Conservation (phyloP, 345 rosid genomes). For the Anastatica hierochuntica region DNA sequence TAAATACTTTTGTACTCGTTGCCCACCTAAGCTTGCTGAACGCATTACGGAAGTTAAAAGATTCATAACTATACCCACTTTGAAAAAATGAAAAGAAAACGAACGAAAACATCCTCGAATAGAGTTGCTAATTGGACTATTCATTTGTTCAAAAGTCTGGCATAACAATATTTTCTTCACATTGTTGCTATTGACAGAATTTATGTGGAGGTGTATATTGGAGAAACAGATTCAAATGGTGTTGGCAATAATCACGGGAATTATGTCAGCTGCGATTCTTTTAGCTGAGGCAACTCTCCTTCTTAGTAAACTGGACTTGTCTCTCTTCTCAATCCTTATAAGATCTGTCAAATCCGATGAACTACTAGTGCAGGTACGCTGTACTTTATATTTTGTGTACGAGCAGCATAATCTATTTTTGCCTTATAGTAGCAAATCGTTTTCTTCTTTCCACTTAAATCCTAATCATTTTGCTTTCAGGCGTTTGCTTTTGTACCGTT, state of each 20-base stretch:
- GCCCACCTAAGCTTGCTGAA: too few relatives aligned
- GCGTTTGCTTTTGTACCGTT: constrained; percentile 85
- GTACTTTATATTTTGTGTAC: neutral
- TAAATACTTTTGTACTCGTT: neutral
- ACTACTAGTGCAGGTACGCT: constrained; percentile 61
- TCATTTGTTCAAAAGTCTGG: too few relatives aligned
- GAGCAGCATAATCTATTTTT: neutral
- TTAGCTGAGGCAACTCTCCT: constrained; percentile 95
- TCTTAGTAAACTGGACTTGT: constrained; percentile 64
- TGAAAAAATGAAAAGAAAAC: too few relatives aligned
- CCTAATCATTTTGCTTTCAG: constrained; percentile 31
- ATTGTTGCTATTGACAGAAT: constrained; percentile 45
- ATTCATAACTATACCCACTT: neutral
- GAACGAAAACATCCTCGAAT: neutral
- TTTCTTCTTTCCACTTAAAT: too few relatives aligned
- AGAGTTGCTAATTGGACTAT: too few relatives aligned
- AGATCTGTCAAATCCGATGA: constrained; percentile 66
- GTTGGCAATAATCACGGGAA: constrained; percentile 59
- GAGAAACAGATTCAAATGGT: constrained; percentile 54
- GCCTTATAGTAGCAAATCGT: too few relatives aligned
- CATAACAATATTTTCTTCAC: constrained; percentile 1
- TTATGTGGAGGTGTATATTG: constrained; percentile 79
- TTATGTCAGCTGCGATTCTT: constrained; percentile 93
- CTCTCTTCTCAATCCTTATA: constrained; percentile 86
- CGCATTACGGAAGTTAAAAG: too few relatives aligned